Base-by-base conservation (phyloP, 345 rosid genomes). In the Murraya paniculata region DNA sequence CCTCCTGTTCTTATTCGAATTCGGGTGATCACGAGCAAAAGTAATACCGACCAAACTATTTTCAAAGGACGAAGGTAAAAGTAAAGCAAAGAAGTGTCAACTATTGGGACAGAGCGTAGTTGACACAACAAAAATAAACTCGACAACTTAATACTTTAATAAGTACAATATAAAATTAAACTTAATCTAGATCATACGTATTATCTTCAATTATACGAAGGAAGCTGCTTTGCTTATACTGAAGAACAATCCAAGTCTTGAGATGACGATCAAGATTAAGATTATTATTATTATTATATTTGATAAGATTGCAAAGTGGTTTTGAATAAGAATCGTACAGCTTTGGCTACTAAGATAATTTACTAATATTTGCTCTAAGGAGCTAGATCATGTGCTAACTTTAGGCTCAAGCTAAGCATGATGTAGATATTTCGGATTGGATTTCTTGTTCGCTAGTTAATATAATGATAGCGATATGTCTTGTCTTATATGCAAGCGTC, bases 291-390 rank as follows among this genome's bases (percentile, higher is more conserved):
- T 39, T 61, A 74, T 74, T 61, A 6, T 41, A 74, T 45, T 25
- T 45, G 77, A 74, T 28, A 30, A 74, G 70, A 30, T 74, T 62
- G 45, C 45, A 45, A 41, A 31, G n/a, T 28, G 30, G 77, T 9
- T 27, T 62, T 21, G 50, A 45, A 45, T 45, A 19, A 28, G 69
- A 28, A 61, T 39, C 27, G 25, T 30, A 1, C 22, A 57, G 7
- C 48, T 64, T 64, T 64, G 27, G 59, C 45, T 64, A 3, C 58
- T 27, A 41, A 7, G 10, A 72, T 7, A 60, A n/a, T 60, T 39
- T 41, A 41, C 77, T 60, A 27, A 39, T 39, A 39, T 28, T 61
- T 61, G 5, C 27, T 58, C 57, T 4, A 38, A 57, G 50, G 25
- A 31, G 24, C 13, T 3, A 16, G 66, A 57, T 30, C 31, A n/a